phyloP scores from a whole-genome alignment of 306 rosid genomes.

The Vigna mungo region DNA sequence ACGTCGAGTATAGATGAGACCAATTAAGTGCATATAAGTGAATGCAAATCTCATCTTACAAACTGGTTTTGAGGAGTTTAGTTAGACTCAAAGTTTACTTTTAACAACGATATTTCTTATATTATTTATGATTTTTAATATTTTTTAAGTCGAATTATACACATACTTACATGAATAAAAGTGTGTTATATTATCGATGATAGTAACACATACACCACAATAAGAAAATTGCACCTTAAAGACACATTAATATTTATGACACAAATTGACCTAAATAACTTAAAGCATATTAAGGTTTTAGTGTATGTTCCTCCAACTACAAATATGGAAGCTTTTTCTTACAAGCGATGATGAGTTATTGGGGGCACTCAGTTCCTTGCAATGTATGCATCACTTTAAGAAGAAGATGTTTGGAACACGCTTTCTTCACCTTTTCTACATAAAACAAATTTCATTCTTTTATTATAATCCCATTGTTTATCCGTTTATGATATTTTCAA shows the following conservation, averaged over 20 bases:
- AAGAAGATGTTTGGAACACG: conserved; percentile 19
- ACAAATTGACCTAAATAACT: neutral
- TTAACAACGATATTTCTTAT: too few species aligned
- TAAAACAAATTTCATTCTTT: conserved; percentile 16
- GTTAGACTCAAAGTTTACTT: too few species aligned
- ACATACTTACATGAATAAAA: too few species aligned
- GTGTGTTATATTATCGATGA: neutral
- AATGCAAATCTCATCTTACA: too few species aligned
- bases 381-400: conserved; percentile 48
- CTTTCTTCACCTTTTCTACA: conserved; percentile 33
- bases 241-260: neutral
- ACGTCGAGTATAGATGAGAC: too few species aligned
- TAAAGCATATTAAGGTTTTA: neutral
- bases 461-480: neutral
- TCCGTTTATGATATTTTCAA: neutral
- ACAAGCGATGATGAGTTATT: conserved; percentile 43
- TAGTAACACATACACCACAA: neutral
- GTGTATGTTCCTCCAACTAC: neutral
- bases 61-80: too few species aligned
- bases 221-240: neutral
- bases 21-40: too few species aligned
- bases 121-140: too few species aligned
- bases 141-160: too few species aligned
- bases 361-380: conserved; percentile 43
- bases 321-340: conserved; percentile 4